phyloP scores from a whole-genome alignment of 2,329 filamentous ascomycete species.

The Knufia fluminis region DNA sequence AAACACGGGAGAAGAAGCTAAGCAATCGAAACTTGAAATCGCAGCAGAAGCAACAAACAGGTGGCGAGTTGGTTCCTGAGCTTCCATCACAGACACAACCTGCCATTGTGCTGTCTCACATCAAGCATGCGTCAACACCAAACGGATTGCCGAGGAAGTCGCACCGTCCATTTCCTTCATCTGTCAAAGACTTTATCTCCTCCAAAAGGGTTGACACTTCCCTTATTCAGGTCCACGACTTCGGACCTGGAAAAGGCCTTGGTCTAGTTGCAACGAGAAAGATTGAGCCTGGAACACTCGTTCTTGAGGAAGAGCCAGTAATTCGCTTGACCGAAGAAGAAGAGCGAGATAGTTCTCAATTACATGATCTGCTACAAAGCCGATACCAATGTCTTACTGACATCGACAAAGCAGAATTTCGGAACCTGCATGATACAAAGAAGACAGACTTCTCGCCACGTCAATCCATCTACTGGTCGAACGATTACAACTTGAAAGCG shows the following conservation, averaged over 20 bases:
- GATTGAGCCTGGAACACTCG: constrained; percentile 19
- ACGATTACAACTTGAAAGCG: constrained; percentile 18
- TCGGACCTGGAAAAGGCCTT: constrained; percentile 16
- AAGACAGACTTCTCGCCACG: constrained; percentile 15
- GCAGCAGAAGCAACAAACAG: not conserved
- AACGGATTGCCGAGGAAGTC: no score
- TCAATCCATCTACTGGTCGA: constrained; percentile 20
- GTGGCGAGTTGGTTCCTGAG: not conserved
- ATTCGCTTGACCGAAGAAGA: constrained; percentile 17
- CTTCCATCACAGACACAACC: no score
- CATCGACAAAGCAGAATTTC: constrained; percentile 10
- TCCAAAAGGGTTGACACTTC: not conserved
- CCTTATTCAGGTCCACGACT: constrained; percentile 35
- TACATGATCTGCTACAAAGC: constrained; percentile 4
- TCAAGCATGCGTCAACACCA: no score
- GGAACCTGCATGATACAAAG: constrained; percentile 17
- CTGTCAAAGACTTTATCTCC: not conserved
- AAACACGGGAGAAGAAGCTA: constrained; percentile 5
- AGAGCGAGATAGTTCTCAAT: constrained; percentile 11
- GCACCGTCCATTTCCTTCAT: not conserved
- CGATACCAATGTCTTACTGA: constrained; percentile 8
- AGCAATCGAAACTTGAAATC: constrained; percentile 6
- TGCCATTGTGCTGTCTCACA: not conserved
- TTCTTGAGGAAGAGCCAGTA: constrained; percentile 16
- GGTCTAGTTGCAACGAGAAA: constrained; percentile 17